Evolutionary conservation across 1,139 yeast species (phyloP), one percentile per base, ranked within the genome.

Genomic region (Geotrichum fermentans): DNA sequence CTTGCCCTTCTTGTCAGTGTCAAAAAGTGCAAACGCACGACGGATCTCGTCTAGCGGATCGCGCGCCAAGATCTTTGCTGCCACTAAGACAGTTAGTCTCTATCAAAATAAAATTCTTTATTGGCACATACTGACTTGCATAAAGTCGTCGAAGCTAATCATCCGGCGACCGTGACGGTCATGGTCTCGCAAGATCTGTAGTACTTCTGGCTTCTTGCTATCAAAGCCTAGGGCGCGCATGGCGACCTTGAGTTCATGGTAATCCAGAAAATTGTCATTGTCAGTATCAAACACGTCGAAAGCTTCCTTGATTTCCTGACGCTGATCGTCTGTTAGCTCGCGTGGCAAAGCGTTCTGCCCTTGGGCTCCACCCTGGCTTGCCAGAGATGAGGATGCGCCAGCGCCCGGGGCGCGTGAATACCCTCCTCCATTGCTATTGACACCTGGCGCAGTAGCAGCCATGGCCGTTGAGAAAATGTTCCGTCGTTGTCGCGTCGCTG

Each of bases 161-260:
- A 81, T 72, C 52, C 80, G 79, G 35, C 83, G 74, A 47, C 88
- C 87, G 55, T 82, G 88, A 4, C 85, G 76, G 45, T 88, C 97
- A 62, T 83, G 83, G 56, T 87, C 94, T 50, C 82, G 83, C 52
- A 94, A 80, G 32, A 90, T 78, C 53, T 83, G 83, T 56, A 90
- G 72, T 3, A 92, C 90, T 58, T 89, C 94, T 49, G 83, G 73
- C 63, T 90, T 90, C 40, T 81, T 69, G 58, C 85, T 74, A 45
- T 90, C 97, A 61, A 94, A 94, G 1, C 98, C 98, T 42, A 94
- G 73, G 0, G 98, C 98, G 55, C 96, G 71, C 72, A 92, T 81
- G 0, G 98, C 97, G 16, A 90, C 87, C 65, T 87, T 88, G 56
- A 87, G 72, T 62, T 92, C 98, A 61, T 92, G 98, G 63, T 85